These are phyloP conservation scores for Candida germanica DNA, from an alignment of 805 yeast species.

Conservation along the genomic window DNA sequence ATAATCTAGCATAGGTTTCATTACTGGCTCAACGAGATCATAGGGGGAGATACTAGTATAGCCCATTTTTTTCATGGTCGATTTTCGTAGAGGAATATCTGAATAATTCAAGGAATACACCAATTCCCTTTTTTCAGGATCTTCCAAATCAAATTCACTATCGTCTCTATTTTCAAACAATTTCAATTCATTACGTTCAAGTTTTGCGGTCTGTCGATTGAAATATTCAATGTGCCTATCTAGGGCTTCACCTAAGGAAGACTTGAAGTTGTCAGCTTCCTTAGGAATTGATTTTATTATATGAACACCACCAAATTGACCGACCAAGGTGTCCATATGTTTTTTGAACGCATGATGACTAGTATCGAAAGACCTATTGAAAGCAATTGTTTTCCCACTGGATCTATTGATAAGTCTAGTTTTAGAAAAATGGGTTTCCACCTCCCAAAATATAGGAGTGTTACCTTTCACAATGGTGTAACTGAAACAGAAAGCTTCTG, in stretches of 20 bases:
- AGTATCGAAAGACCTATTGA: constrained; percentile 52
- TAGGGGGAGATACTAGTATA: constrained; percentile 31
- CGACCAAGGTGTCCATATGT: constrained; percentile 47
- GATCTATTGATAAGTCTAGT: constrained; percentile 30
- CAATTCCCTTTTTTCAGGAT: constrained; percentile 5
- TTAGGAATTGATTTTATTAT: constrained; percentile 48
- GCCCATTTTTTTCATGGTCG: constrained; percentile 34
- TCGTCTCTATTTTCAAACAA: constrained; percentile 5
- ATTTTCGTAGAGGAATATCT: constrained; percentile 28
- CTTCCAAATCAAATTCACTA: constrained; percentile 22
- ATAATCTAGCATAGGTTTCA: constrained; percentile 37
- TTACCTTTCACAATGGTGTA: constrained; percentile 50
- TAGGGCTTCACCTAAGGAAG: constrained; percentile 42
- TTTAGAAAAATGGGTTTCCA: constrained; percentile 41
- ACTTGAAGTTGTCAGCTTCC: constrained; percentile 40
- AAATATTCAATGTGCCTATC: constrained; percentile 33
- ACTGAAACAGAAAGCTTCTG: constrained; percentile 39
- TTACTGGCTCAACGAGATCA: constrained; percentile 27
- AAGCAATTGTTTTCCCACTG: constrained; percentile 39
- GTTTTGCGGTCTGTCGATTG: constrained; percentile 18
- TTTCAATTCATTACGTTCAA: constrained; percentile 21
- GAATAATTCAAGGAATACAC: constrained; percentile 20
- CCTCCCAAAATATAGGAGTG: constrained; percentile 55
- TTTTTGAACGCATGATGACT: constrained; percentile 49
- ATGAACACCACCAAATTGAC: constrained; percentile 49